Evolutionary conservation across 2,329 filamentous ascomycete species (phyloP).

Genomic region (Rhexocercosporidium sp.): DNA sequence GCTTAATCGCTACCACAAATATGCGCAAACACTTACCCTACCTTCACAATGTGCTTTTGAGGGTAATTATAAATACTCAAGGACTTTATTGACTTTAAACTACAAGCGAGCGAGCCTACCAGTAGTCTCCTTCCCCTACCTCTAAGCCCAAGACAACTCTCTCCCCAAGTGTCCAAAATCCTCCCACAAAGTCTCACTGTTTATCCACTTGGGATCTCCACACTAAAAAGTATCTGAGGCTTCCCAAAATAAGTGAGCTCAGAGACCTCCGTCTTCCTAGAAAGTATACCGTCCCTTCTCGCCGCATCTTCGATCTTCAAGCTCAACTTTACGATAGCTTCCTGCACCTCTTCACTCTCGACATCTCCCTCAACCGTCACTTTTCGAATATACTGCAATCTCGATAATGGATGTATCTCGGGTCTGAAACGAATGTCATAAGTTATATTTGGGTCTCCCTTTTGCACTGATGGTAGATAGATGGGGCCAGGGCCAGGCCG

Average conservation of each 20-base stretch:
- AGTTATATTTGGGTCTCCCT: neutral
- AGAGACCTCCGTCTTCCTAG: neutral
- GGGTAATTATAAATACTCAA: no score
- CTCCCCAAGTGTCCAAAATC: no score
- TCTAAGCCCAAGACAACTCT: no score
- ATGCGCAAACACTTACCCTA: no score
- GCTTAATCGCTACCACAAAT: no score
- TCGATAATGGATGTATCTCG: slow-evolving; percentile 18
- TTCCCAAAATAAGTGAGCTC: neutral
- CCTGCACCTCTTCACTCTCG: slow-evolving; percentile 15
- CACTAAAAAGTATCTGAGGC: neutral
- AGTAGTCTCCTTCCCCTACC: no score
- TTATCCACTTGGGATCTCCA: neutral
- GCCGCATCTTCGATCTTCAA: slow-evolving; percentile 14
- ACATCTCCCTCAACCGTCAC: slow-evolving; percentile 20
- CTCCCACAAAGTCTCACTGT: no score
- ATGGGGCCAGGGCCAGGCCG: neutral
- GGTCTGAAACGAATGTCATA: slow-evolving; percentile 21
- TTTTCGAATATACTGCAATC: slow-evolving; percentile 11
- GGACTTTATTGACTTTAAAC: no score
- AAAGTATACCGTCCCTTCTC: neutral
- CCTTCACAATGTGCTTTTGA: no score
- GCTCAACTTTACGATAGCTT: slow-evolving; percentile 20
- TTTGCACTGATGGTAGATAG: slow-evolving; percentile 1
- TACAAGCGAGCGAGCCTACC: no score